Percentiles rank a stretch among this genome's conserved stretches.
phyloP scores from a whole-genome alignment of 139 green algal species.

The Prasinococcaceae sp. region DNA sequence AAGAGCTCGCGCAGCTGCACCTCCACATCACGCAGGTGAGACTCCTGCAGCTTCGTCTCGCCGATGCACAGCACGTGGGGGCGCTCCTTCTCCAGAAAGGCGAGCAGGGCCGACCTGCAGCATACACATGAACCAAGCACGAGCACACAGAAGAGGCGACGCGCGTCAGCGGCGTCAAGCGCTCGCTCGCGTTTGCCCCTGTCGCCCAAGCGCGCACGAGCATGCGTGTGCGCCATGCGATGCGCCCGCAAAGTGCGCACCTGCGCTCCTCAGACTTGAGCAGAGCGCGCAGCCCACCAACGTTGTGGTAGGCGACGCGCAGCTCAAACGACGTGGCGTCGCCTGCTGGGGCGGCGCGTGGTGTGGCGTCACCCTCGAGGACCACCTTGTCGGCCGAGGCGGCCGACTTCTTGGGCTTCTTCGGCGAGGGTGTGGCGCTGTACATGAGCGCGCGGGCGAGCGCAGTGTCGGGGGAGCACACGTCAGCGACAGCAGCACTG shows the following conservation, averaged over 20 bases:
- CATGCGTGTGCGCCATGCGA: too few species aligned
- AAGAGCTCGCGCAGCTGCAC: constrained; percentile 4
- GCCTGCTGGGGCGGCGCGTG: not conserved
- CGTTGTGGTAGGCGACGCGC: too few species aligned
- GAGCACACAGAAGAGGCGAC: too few species aligned
- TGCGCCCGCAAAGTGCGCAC: too few species aligned
- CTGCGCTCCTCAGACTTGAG: constrained; percentile 9
- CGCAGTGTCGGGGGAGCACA: too few species aligned
- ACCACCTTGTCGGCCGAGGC: not conserved
- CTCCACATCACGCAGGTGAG: constrained; percentile 4
- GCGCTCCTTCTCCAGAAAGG: not conserved
- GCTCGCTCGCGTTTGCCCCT: too few species aligned
- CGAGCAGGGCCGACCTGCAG: not conserved
- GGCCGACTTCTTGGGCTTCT: not conserved
- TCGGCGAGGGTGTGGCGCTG: not conserved
- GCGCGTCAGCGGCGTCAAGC: too few species aligned
- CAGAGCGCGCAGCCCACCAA: constrained; percentile 12
- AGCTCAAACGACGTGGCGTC: constrained; percentile 4
- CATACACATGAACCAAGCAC: too few species aligned
- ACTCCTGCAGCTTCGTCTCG: constrained; percentile 24
- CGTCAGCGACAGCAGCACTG: too few species aligned
- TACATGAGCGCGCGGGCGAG: too few species aligned
- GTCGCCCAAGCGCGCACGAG: too few species aligned
- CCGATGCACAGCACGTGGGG: constrained; percentile 16
- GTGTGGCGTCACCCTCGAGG: not conserved